phyloP scores from a whole-genome alignment of 305 asterid species.

The Rubia tinctorum region DNA sequence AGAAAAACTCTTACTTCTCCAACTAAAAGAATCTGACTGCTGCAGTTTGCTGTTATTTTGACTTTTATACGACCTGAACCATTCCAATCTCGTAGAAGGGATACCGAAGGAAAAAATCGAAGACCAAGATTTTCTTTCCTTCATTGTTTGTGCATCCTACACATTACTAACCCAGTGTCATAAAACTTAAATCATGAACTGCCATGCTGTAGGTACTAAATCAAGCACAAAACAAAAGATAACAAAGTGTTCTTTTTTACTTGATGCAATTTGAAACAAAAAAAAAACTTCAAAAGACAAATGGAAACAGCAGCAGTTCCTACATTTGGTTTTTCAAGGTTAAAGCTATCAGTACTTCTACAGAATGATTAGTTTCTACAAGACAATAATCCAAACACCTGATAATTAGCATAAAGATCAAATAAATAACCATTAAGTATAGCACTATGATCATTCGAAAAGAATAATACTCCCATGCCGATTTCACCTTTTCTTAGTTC shows the following conservation, averaged over 20 bases:
- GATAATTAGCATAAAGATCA: not conserved
- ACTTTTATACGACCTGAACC: constrained; percentile 34
- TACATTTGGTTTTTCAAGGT: not conserved
- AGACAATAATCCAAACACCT: not conserved
- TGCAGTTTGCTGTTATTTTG: constrained; percentile 38
- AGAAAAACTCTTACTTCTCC: constrained; percentile 74
- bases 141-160: constrained; percentile 57
- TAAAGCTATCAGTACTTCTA: not conserved
- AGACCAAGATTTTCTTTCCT: constrained; percentile 57
- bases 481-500: not conserved
- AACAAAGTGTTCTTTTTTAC: not conserved
- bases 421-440: not conserved
- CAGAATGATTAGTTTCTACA: not conserved
- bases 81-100: constrained; percentile 56
- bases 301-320: not conserved
- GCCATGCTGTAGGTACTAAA: not conserved
- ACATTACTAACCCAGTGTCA: constrained; percentile 39
- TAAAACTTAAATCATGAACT: constrained; percentile 10
- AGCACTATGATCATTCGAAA: not conserved
- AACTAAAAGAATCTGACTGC: constrained; percentile 52
- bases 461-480: not conserved
- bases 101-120: constrained; percentile 54
- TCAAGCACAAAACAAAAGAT: constrained; percentile 12
- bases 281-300: not conserved
- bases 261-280: not conserved